A percentile compares a stretch with the other conserved stretches of the same genome.
These are phyloP conservation scores for Excoecaria agallocha DNA, from an alignment of 345 rosid genomes.

Conservation along the genomic window DNA sequence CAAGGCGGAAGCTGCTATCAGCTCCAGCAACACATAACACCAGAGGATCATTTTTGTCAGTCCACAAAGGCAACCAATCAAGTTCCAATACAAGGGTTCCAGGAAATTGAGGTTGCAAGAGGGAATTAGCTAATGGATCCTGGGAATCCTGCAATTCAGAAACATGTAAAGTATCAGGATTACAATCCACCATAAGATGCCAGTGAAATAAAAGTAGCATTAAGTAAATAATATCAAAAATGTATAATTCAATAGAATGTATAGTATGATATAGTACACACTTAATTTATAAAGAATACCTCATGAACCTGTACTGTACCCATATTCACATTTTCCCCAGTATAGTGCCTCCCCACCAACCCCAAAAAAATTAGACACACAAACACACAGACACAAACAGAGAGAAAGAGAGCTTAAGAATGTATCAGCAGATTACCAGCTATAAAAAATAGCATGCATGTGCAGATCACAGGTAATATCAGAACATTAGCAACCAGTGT, in stretches of 20 bases:
- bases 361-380: background rate
- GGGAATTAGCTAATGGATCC: slow-evolving; percentile 94
- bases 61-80: slow-evolving; percentile 87
- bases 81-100: slow-evolving; percentile 96
- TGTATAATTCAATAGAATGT: background rate
- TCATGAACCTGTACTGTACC: background rate
- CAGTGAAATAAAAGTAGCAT: background rate
- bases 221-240: background rate
- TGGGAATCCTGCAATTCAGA: slow-evolving; percentile 65
- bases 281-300: too few relatives aligned
- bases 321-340: background rate
- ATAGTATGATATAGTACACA: background rate
- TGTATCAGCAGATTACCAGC: background rate
- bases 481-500: slow-evolving; percentile 8
- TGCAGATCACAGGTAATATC: background rate
- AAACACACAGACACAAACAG: background rate
- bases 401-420: background rate
- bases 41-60: slow-evolving; percentile 75
- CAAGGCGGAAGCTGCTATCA: slow-evolving; percentile 90
- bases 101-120: slow-evolving; percentile 91
- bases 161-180: slow-evolving; percentile 11
- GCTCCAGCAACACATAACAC: slow-evolving; percentile 94
- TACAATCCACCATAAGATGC: too few relatives aligned
- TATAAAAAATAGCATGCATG: background rate
- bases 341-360: background rate